These are phyloP conservation scores for Vicia villosa DNA, from an alignment of 306 rosid genomes.

Conservation along the genomic window DNA sequence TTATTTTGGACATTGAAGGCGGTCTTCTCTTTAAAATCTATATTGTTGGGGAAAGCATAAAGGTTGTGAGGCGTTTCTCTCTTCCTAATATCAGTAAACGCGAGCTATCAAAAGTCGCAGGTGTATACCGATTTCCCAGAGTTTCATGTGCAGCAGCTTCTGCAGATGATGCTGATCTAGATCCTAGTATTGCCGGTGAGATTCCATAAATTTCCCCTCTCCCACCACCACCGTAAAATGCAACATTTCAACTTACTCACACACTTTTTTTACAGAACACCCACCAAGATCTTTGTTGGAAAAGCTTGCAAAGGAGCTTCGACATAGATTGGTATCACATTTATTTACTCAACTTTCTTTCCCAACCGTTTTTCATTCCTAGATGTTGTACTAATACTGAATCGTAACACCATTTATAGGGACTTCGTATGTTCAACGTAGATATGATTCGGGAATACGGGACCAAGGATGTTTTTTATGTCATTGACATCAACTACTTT, in stretches of 20 bases:
- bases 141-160: conserved; percentile 59
- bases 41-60: conserved; percentile 51
- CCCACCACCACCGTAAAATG: background rate
- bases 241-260: conserved; percentile 23
- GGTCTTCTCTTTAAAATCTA: conserved; percentile 60
- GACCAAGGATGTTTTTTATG: conserved; percentile 58
- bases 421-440: conserved; percentile 56
- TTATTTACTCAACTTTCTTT: conserved; percentile 15
- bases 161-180: conserved; percentile 58
- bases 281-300: conserved; percentile 58
- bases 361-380: conserved; percentile 5
- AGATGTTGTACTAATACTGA: conserved; percentile 24
- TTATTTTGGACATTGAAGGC: conserved; percentile 35
- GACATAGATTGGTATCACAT: conserved; percentile 44
- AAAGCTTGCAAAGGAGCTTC: conserved; percentile 56
- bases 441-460: conserved; percentile 63
- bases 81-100: conserved; percentile 54
- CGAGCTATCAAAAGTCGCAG: conserved; percentile 50
- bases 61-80: conserved; percentile 57
- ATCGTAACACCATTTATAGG: conserved; percentile 38
- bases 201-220: conserved; percentile 1
- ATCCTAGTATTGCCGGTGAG: conserved; percentile 57
- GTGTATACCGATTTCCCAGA: conserved; percentile 55
- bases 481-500: conserved; percentile 61
- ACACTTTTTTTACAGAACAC: conserved; percentile 44